A percentile compares a stretch with the other conserved stretches of the same genome.
Conservation (phyloP, 345 rosid species). For the Eucalyptus paniculata region DNA sequence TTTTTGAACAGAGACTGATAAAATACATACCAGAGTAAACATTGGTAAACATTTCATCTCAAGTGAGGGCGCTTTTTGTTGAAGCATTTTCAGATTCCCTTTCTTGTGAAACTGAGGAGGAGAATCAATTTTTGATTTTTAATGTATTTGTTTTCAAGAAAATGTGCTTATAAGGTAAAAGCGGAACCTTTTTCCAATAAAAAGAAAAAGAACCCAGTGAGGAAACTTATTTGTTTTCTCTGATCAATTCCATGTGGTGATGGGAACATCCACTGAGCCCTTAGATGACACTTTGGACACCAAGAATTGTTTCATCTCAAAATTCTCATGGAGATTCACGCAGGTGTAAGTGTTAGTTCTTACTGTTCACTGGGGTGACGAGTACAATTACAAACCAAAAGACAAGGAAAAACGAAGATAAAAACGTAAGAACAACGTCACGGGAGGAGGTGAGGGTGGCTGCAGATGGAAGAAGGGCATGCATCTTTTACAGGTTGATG, state of each 20-base stretch:
- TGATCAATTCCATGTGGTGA: not conserved
- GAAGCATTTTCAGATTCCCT: not conserved
- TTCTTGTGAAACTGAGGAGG: not conserved
- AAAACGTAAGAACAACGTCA: not conserved
- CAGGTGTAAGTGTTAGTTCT: too few species aligned
- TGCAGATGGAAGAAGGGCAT: not conserved
- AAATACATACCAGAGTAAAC: not conserved
- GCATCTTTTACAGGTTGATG: conserved; percentile 56
- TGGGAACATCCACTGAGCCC: not conserved
- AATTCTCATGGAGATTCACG: not conserved
- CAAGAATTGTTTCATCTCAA: not conserved
- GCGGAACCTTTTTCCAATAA: not conserved
- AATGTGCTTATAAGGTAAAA: not conserved
- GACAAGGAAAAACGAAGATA: too few species aligned
- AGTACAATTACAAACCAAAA: too few species aligned
- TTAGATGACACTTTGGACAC: not conserved
- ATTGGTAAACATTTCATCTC: not conserved
- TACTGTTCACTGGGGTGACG: too few species aligned
- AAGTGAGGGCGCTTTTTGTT: not conserved
- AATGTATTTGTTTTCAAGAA: not conserved
- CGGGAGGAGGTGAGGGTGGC: not conserved
- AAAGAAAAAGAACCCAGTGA: not conserved
- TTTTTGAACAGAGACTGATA: not conserved
- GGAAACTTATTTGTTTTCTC: not conserved
- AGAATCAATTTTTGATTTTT: not conserved